These are phyloP conservation scores for Penicillium polonicum DNA, from an alignment of 2,329 filamentous ascomycete genomes.

Conservation along the genomic window DNA sequence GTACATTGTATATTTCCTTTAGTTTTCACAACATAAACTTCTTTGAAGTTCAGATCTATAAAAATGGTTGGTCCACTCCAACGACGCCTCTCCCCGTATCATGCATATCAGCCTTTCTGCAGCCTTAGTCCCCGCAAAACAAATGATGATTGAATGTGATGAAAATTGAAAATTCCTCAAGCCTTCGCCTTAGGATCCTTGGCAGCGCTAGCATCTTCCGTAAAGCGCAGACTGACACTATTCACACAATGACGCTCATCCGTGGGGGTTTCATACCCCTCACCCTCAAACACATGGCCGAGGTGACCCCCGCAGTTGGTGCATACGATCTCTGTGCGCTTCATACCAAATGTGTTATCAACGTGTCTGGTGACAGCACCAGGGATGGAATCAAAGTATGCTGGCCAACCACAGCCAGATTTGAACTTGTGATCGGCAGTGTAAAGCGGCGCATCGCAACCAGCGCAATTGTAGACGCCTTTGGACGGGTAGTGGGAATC, in stretches of 20 bases:
- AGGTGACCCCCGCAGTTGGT: constrained; percentile 90
- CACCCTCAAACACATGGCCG: constrained; percentile 89
- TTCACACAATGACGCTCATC: constrained; percentile 98
- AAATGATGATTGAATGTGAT: not conserved
- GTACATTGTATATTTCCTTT: not conserved
- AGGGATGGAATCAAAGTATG: constrained; percentile 93
- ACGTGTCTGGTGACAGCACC: constrained; percentile 81
- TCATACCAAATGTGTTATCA: constrained; percentile 77
- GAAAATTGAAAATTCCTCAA: constrained; percentile 5
- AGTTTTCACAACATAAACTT: not conserved
- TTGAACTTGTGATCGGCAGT: constrained; percentile 93
- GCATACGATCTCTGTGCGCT: constrained; percentile 89
- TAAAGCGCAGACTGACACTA: constrained; percentile 84
- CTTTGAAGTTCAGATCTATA: not conserved
- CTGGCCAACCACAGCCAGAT: constrained; percentile 95
- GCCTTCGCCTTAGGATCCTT: constrained; percentile 30
- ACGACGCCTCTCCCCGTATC: constrained; percentile 2
- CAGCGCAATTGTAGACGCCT: constrained; percentile 85
- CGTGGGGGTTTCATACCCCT: constrained; percentile 79
- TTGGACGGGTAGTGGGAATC: constrained; percentile 76
- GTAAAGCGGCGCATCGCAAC: constrained; percentile 84
- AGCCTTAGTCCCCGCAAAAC: constrained; percentile 5
- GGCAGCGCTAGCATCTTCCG: constrained; percentile 56
- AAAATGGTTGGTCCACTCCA: constrained; percentile 6
- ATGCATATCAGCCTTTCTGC: constrained; percentile 6